These are phyloP conservation scores for Striga asiatica DNA, from an alignment of 257 asterid genomes.

Conservation along the genomic window DNA sequence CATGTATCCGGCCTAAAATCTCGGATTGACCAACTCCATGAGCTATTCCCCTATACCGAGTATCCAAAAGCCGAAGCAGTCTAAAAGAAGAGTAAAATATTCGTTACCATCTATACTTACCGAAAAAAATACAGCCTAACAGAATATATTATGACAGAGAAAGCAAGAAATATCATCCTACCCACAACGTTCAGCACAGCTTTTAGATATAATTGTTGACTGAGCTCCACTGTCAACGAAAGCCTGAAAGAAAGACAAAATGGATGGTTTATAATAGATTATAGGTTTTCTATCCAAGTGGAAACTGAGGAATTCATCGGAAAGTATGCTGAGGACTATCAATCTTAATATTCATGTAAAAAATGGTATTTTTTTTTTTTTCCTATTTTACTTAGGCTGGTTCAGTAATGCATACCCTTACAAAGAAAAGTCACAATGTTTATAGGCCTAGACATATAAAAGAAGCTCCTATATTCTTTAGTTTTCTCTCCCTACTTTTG, in stretches of 20 bases:
- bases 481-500: not conserved
- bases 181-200: constrained; percentile 98
- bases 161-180: constrained; percentile 21
- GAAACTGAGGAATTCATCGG: not conserved
- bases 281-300: constrained; percentile 2
- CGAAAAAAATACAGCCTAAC: constrained; percentile 5
- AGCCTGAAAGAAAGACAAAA: constrained; percentile 48
- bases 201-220: constrained; percentile 93
- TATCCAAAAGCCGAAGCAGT: constrained; percentile 74
- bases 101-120: constrained; percentile 2
- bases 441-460: too few species aligned
- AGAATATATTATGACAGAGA: not conserved
- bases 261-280: not conserved
- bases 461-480: not conserved
- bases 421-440: too few species aligned
- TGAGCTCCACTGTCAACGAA: constrained; percentile 99
- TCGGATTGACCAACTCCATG: constrained; percentile 97
- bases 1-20: constrained; percentile 92
- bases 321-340: not conserved
- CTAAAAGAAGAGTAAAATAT: constrained; percentile 28
- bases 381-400: constrained; percentile 4
- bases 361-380: not conserved
- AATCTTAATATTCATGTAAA: not conserved
- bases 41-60: constrained; percentile 89
- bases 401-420: not conserved